Evolutionary conservation across 106 monocot species (phyloP), one percentile per base, ranked within the genome.

Genomic region (Posidonia australis): DNA sequence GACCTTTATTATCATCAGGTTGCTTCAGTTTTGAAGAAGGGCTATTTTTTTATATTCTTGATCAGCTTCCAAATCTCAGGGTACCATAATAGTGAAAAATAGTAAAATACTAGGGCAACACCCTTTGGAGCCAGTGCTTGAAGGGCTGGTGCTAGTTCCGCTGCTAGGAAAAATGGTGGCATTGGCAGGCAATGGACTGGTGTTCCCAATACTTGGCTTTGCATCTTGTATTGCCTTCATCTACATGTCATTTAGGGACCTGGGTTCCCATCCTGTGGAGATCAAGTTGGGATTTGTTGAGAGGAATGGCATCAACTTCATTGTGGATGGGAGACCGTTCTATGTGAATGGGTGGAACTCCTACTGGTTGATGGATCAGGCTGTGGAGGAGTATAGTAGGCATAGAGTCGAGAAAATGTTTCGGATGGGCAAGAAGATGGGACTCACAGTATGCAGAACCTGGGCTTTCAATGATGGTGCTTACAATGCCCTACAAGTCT

Each of bases 291-390:
- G 72, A 27, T 94, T 94, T 51, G 94, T 94, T 11, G 71, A 49
- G 63, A 84, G 86, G 65, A 83, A 80, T 28, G 84, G 78, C 44
- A 74, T 77, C 32, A 83, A 82, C 31, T 80, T 94, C 32, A 9
- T 77, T n/a, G 60, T 86, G 14, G 90, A 86, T 36, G 86, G 84
- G 42, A 74, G 55, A 29, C 67, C 86, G 16, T 84, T 96, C 67
- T 96, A 90, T 56, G 86, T 90, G 41, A 96, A 90, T 51, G 94
- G 94, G 3, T 94, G 94, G 94, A 94, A 94, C 70, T 94, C 94
- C 12, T 94, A 84, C 67, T 94, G 94, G 94, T 32, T 94, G 45
- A 94, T 94, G 90, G 82, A 76, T 65, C 90, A 84, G 36, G 83
- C 89, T 1, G 94, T 80, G 53, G 86, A 90, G 70, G 78, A 77